A percentile compares a stretch with the other conserved stretches of the same genome.
Evolutionary conservation across 306 rosid genomes (phyloP).

Genomic region (Pueraria montana): DNA sequence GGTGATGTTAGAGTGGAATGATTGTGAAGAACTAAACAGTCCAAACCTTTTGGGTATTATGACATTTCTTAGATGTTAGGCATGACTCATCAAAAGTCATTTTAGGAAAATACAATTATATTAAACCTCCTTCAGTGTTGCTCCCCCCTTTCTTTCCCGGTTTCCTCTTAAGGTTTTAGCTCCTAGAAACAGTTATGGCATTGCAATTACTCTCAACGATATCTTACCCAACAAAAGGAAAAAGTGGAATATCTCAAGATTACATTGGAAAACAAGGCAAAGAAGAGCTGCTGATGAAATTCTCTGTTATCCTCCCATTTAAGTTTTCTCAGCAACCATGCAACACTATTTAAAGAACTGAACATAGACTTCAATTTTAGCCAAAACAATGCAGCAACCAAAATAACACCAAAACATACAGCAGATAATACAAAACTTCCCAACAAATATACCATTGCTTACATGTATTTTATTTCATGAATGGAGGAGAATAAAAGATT

Average conservation of each 20-base stretch:
- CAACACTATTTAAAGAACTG: not conserved
- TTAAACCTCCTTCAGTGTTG: not conserved
- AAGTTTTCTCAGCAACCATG: not conserved
- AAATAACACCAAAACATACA: not conserved
- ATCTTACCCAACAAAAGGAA: slow-evolving; percentile 16
- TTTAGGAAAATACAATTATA: not conserved
- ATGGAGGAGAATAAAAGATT: not conserved
- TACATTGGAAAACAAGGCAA: not conserved
- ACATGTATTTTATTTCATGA: not conserved
- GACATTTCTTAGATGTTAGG: not conserved
- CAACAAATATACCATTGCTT: not conserved
- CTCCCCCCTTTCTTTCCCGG: not conserved
- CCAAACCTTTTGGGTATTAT: slow-evolving; percentile 1
- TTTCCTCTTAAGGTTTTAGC: not conserved
- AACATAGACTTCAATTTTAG: not conserved
- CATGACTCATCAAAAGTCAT: not conserved
- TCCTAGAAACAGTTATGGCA: slow-evolving; percentile 5
- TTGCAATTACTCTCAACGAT: not conserved
- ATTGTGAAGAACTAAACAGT: not conserved
- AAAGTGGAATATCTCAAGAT: not conserved
- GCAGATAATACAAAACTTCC: not conserved
- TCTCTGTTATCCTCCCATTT: not conserved
- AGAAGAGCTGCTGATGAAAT: not conserved
- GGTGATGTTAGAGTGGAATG: slow-evolving; percentile 3
- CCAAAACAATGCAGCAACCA: not conserved